Percentiles rank a stretch among this genome's conserved stretches.
These are phyloP conservation scores for Serendipita sp. DNA, from an alignment of 768 basidiomycete species.

Conservation along the genomic window DNA sequence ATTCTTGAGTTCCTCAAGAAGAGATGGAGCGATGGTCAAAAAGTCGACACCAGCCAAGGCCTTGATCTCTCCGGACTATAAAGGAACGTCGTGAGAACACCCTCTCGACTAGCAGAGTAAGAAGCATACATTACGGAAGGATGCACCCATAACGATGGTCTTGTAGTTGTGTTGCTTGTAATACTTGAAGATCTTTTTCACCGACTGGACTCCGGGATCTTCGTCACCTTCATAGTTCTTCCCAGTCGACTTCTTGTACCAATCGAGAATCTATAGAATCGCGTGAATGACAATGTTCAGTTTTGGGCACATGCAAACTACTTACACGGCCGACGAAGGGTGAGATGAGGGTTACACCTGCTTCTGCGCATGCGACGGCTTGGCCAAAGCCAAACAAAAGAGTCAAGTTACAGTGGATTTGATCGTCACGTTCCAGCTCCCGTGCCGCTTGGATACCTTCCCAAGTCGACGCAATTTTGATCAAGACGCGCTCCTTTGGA, in stretches of 20 bases:
- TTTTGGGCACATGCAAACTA: slow-evolving; percentile 13
- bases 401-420: slow-evolving; percentile 97
- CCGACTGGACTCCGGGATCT: slow-evolving; percentile 92
- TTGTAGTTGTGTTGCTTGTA: slow-evolving; percentile 99
- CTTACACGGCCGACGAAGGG: slow-evolving; percentile 96
- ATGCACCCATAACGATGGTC: slow-evolving; percentile 99
- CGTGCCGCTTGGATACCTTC: slow-evolving; percentile 99
- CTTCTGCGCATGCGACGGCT: slow-evolving; percentile 98
- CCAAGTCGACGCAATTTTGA: slow-evolving; percentile 99
- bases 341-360: slow-evolving; percentile 95
- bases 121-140: slow-evolving; percentile 83
- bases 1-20: slow-evolving; percentile 84
- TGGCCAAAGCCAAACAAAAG: slow-evolving; percentile 97
- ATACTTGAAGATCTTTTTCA: slow-evolving; percentile 96
- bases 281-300: slow-evolving; percentile 10
- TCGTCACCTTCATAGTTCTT: slow-evolving; percentile 79
- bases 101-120: neutral
- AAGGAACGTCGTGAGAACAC: neutral
- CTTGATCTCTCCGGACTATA: slow-evolving; percentile 78
- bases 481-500: slow-evolving; percentile 83
- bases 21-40: slow-evolving; percentile 81
- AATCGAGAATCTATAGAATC: slow-evolving; percentile 74
- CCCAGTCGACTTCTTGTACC: slow-evolving; percentile 87
- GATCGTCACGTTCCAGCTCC: slow-evolving; percentile 81
- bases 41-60: slow-evolving; percentile 93